A percentile compares a stretch with the other conserved stretches of the same genome.
These are phyloP conservation scores for Cetradonia linearis DNA, from an alignment of 495 filamentous ascomycete genomes.

Conservation along the genomic window DNA sequence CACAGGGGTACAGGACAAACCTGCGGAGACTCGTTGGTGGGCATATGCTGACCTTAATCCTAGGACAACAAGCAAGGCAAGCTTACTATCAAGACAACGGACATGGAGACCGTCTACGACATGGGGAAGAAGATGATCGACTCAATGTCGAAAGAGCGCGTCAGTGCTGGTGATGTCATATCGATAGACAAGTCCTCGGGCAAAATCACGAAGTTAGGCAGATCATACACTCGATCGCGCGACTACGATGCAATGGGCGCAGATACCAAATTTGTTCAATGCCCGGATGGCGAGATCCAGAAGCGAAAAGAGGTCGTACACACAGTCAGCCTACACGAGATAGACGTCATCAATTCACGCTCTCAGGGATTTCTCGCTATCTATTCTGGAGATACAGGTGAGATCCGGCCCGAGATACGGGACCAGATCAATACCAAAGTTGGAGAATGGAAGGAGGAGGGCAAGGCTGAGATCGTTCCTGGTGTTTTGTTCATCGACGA, in stretches of 20 bases:
- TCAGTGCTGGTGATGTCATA: constrained; percentile 97
- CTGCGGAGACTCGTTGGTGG: not conserved
- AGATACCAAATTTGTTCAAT: constrained; percentile 96
- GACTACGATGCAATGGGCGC: constrained; percentile 99
- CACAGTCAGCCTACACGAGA: constrained; percentile 93
- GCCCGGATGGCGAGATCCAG: constrained; percentile 96
- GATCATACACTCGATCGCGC: constrained; percentile 83
- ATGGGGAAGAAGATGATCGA: constrained; percentile 99
- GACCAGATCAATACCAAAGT: constrained; percentile 99
- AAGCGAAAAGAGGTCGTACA: constrained; percentile 95
- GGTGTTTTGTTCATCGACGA: constrained; percentile 98
- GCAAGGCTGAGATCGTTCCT: constrained; percentile 95
- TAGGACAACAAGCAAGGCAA: constrained; percentile 92
- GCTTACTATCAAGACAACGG: constrained; percentile 97
- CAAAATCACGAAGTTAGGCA: constrained; percentile 92
- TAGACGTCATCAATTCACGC: constrained; percentile 97
- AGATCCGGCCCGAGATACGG: constrained; percentile 92
- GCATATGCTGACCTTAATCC: constrained; percentile 12
- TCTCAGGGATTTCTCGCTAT: constrained; percentile 94
- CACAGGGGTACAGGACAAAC: constrained; percentile 53
- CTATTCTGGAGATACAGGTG: constrained; percentile 95
- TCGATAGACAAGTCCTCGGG: constrained; percentile 96
- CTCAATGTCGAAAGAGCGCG: constrained; percentile 95
- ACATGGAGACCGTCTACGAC: constrained; percentile 99
- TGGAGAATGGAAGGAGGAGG: constrained; percentile 97